Evolutionary conservation across 345 rosid species (phyloP).

Genomic region (Dovyalis caffra): DNA sequence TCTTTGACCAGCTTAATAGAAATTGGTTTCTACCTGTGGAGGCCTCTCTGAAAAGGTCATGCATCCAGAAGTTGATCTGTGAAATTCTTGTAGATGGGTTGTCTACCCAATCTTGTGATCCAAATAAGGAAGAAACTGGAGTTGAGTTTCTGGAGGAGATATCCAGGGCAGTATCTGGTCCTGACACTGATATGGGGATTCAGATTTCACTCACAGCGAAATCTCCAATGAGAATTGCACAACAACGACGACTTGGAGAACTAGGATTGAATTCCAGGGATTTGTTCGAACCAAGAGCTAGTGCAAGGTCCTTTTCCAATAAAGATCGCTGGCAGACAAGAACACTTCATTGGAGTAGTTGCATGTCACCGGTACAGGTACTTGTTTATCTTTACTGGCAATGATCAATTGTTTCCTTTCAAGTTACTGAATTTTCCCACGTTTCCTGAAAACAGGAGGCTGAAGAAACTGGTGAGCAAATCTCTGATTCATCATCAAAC

Average conservation of each 20-base stretch:
- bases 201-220: slow-evolving; percentile 10
- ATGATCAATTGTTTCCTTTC: neutral
- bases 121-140: slow-evolving; percentile 36
- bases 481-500: slow-evolving; percentile 27
- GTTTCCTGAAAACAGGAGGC: slow-evolving; percentile 42
- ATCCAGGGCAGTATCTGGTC: slow-evolving; percentile 35
- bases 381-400: neutral
- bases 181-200: slow-evolving; percentile 45
- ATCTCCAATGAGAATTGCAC: neutral
- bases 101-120: slow-evolving; percentile 37
- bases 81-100: slow-evolving; percentile 61
- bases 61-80: slow-evolving; percentile 66
- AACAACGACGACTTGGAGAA: neutral
- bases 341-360: slow-evolving; percentile 22
- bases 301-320: neutral
- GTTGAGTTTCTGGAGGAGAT: slow-evolving; percentile 39
- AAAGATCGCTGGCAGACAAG: slow-evolving; percentile 24
- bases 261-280: slow-evolving; percentile 2
- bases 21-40: slow-evolving; percentile 87
- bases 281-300: neutral
- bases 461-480: slow-evolving; percentile 38
- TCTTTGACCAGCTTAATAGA: slow-evolving; percentile 57
- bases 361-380: slow-evolving; percentile 55
- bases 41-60: slow-evolving; percentile 81
- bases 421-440: neutral